Base-by-base conservation (phyloP, 768 basidiomycete genomes). In the Nidularia pulvinata region DNA sequence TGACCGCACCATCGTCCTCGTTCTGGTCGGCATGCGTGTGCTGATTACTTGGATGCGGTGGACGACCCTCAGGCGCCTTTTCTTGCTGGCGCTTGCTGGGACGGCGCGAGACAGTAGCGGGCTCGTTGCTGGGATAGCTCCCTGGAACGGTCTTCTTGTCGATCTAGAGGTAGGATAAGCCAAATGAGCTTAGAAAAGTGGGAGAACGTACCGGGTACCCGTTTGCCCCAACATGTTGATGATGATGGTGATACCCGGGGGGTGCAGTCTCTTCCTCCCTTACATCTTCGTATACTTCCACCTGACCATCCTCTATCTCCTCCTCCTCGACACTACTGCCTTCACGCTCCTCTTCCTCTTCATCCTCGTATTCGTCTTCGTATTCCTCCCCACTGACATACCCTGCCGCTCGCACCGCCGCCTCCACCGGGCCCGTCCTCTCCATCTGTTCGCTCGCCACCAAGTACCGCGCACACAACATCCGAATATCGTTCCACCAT, bases 401-500 rank as follows among this genome's bases (percentile, higher is more conserved):
- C 35, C 96, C 96, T 1, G 82, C 95, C 2, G 86, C 81, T 49
- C 95, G 76, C 14, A 99, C 97, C 25, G 95, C 96, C 11, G 93
- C 92, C 34, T 89, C 91, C 30, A 98, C 89, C 0, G 94, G 94
- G 2, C 96, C 97, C 37, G 86, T 86, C 44, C 97, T 78, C 72
- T 97, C 93, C 72, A 98, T 90, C 66, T 85, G 81, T 74, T 98
- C 97, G 58, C 89, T 91, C 34, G 95, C 94, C 39, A 98, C 93
- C 50, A 99, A 80, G 67, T 97, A 98, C 57, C 93, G 72, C 19
- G 95, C 93, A 62, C 94, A 95, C 39, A 96, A 75, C 93, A 95
- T 95, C 56, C 92, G 73, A 39, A 95, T 78, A 65, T 98, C 97
- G 65, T 98, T 98, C 97, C 97, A 99, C 93, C 97, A 97, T 73